A percentile compares a stretch with the other conserved stretches of the same genome.
These are phyloP conservation scores for Aspergillus fructus DNA, from an alignment of 2,329 filamentous ascomycete species.

Conservation along the genomic window DNA sequence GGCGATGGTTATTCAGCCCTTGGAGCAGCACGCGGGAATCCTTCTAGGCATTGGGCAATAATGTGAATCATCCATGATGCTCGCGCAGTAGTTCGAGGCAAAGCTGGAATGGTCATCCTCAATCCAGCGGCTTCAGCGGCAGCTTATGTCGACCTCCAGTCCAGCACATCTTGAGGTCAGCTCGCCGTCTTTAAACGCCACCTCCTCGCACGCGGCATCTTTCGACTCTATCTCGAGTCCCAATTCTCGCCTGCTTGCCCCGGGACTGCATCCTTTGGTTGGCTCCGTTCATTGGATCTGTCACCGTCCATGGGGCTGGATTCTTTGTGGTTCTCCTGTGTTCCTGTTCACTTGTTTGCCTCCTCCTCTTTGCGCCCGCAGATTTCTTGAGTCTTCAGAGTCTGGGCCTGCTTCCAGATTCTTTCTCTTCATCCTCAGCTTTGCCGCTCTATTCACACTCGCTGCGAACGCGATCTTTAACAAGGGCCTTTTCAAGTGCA, in stretches of 20 bases:
- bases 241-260: not conserved
- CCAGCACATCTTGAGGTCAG: conserved; percentile 3
- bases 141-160: conserved; percentile 15
- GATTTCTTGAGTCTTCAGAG: not conserved
- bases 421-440: not conserved
- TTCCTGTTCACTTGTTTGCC: conserved; percentile 6
- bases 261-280: not conserved
- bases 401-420: not conserved
- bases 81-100: too few species aligned
- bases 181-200: conserved; percentile 18
- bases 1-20: too few species aligned
- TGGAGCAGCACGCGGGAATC: too few species aligned
- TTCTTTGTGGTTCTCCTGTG: conserved; percentile 9
- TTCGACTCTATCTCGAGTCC: not conserved
- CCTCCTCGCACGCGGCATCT: conserved; percentile 1
- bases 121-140: conserved; percentile 23
- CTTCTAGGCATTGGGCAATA: too few species aligned
- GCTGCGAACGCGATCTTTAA: not conserved
- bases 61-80: too few species aligned
- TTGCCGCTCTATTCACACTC: not conserved
- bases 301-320: not conserved
- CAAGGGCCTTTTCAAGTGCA: not conserved
- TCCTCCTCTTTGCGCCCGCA: not conserved
- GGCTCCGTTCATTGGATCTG: not conserved
- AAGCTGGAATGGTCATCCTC: too few species aligned